phyloP scores from a whole-genome alignment of 805 yeast species.

The Lipomyces sp. region DNA sequence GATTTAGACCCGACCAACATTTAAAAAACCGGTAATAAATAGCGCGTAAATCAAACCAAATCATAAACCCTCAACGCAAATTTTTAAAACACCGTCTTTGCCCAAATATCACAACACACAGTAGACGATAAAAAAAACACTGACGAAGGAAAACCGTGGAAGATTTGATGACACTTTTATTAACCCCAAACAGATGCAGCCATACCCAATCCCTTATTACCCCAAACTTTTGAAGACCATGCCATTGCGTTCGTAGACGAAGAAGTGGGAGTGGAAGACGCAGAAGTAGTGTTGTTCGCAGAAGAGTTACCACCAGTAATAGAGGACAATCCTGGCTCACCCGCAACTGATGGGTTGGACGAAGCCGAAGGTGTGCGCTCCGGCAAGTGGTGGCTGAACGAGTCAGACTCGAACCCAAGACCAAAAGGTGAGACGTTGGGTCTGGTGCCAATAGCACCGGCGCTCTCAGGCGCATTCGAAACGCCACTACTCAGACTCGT shows the following conservation, averaged over 20 bases:
- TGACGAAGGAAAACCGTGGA: conserved; percentile 6
- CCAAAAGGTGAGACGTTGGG: conserved; percentile 31
- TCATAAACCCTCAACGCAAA: conserved; percentile 19
- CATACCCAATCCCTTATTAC: conserved; percentile 36
- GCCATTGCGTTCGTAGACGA: conserved; percentile 30
- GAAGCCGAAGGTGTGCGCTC: conserved; percentile 34
- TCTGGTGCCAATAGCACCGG: conserved; percentile 27
- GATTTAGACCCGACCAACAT: conserved; percentile 14
- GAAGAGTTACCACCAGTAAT: neutral
- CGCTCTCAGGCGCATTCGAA: neutral
- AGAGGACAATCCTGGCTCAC: conserved; percentile 14
- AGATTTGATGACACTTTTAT: conserved; percentile 17
- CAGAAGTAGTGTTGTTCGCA: conserved; percentile 14
- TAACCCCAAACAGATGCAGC: conserved; percentile 39
- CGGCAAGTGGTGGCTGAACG: conserved; percentile 30
- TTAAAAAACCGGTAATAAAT: conserved; percentile 9
- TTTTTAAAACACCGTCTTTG: conserved; percentile 26
- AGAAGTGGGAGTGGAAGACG: conserved; percentile 20
- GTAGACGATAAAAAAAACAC: conserved; percentile 14
- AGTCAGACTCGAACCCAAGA: conserved; percentile 32
- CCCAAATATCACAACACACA: conserved; percentile 27
- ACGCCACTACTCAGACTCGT: conserved; percentile 1
- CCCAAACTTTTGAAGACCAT: conserved; percentile 38
- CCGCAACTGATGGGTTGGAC: conserved; percentile 30
- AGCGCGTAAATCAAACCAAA: conserved; percentile 6